Evolutionary conservation across 2,329 filamentous ascomycete genomes (phyloP), one percentile per base, ranked within the genome.

Genomic region (Coleophoma eucalyptorum): DNA sequence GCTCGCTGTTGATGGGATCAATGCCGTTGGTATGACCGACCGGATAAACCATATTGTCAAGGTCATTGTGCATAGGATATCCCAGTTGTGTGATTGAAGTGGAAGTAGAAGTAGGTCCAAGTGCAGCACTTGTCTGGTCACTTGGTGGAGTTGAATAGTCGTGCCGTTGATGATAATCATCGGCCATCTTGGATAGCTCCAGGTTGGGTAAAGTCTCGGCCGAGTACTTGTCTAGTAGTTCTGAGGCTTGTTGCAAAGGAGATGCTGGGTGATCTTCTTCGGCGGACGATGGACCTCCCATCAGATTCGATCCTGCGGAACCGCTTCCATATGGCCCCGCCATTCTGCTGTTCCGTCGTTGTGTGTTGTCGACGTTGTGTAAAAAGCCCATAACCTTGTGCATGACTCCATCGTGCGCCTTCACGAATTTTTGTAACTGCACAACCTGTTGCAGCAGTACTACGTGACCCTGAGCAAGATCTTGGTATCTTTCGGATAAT

Each of bases 1-100:
- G 91, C 61, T 97, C 92, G 60, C 89, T 87, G 65, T 93, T 92
- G 78, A 96, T 94, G 1, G 93, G 92, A 65, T 97, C 92, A 58
- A 97, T 97, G 48, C 92, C 92, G 58, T 95, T 89, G 0, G 87
- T 94, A 57, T 91, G 84, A 16, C 92, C 92, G 15, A 96, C 90
- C 0, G 93, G 92, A 65, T 97, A 97, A 10, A 97, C 91, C 49
- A 95, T 80, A 56, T 78, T 80, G 54, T 88, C 84, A 42, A 87
- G 67, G 50, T 87, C 84, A 43, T 79, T 70, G 37, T 77, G 67
- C 53, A 76, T 20, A 2, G 54, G 48, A 50, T 62, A 66, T 3
- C 74, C 70, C 52, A 77, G 74, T 20, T 59, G 56, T 6, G 69
- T 60, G 58, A 70, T 72, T 2, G 74, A 69, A 3, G 73, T 72